Evolutionary conservation across 371 early-diverging fungal species (phyloP).

Genomic region (Mucor mucedo): DNA sequence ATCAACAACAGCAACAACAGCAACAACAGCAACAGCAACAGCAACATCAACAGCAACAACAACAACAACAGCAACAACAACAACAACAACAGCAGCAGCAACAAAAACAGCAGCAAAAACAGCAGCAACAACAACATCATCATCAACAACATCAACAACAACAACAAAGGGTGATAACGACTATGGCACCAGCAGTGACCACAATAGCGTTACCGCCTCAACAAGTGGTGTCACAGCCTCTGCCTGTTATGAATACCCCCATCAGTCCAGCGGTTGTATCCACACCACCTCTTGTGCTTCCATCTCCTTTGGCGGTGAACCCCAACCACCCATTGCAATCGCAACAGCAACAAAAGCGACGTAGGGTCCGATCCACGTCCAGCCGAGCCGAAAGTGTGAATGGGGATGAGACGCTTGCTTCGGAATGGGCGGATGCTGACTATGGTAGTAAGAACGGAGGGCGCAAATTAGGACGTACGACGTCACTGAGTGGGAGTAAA

Average conservation of each 20-base stretch:
- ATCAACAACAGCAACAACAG: too few relatives aligned
- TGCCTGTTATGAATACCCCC: background rate
- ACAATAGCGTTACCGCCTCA: too few relatives aligned
- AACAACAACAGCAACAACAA: too few relatives aligned
- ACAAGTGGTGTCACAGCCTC: background rate
- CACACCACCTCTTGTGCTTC: background rate
- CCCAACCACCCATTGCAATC: background rate
- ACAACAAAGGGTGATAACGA: background rate
- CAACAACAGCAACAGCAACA: background rate
- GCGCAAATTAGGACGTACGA: slow-evolving; percentile 38
- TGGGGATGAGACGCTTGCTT: slow-evolving; percentile 17
- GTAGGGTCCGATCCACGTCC: slow-evolving; percentile 34
- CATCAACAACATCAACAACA: background rate
- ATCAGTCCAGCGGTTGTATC: background rate
- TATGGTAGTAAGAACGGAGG: slow-evolving; percentile 11
- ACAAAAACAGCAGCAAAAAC: too few relatives aligned
- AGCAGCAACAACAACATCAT: background rate
- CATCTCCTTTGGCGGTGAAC: background rate
- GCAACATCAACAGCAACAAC: background rate
- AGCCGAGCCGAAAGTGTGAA: slow-evolving; percentile 26
- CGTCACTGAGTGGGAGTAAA: slow-evolving; percentile 35
- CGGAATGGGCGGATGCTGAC: slow-evolving; percentile 36
- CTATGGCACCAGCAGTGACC: too few relatives aligned
- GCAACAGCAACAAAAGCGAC: slow-evolving; percentile 23
- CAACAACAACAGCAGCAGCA: too few relatives aligned